A percentile compares a stretch with the other conserved stretches of the same genome.
phyloP scores from a whole-genome alignment of 1,284 basidiomycete genomes.

The Ganoderma boninense region DNA sequence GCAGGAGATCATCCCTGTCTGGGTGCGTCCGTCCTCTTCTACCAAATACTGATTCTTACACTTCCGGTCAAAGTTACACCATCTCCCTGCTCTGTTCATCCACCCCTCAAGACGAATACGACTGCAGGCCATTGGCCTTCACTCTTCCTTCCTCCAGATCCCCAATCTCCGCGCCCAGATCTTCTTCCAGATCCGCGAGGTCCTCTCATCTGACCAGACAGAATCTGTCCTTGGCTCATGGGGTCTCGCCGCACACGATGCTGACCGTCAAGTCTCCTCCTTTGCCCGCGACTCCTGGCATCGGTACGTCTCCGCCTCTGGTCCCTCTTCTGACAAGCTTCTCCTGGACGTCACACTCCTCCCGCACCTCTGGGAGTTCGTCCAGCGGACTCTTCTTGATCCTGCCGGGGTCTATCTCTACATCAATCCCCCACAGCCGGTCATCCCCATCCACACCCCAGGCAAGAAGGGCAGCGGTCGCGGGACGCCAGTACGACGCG shows the following conservation, averaged over 20 bases:
- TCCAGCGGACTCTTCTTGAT: constrained; percentile 67
- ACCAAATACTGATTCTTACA: background rate
- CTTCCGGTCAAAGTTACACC: constrained; percentile 71
- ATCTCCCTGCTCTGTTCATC: constrained; percentile 83
- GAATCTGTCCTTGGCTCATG: constrained; percentile 83
- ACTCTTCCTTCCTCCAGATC: constrained; percentile 72
- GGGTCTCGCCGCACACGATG: constrained; percentile 78
- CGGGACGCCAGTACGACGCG: constrained; percentile 37
- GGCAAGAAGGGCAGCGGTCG: constrained; percentile 45
- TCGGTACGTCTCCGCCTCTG: constrained; percentile 44
- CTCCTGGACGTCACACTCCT: constrained; percentile 47
- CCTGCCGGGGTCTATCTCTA: constrained; percentile 70
- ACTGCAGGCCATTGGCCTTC: constrained; percentile 72
- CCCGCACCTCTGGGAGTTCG: constrained; percentile 54
- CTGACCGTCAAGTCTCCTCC: constrained; percentile 69
- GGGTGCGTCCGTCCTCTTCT: constrained; percentile 65
- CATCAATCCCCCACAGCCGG: constrained; percentile 72
- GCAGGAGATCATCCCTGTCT: constrained; percentile 81
- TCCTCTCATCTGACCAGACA: constrained; percentile 61
- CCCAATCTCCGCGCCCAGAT: constrained; percentile 62
- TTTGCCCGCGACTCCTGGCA: constrained; percentile 66
- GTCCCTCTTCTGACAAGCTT: constrained; percentile 38
- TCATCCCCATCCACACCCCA: constrained; percentile 39
- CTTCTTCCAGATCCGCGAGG: constrained; percentile 67
- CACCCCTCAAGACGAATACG: constrained; percentile 86